Percentiles rank a stretch among this genome's conserved stretches.
phyloP scores from a whole-genome alignment of 73 alveolate species.

The Tetrahymena elliotti region DNA sequence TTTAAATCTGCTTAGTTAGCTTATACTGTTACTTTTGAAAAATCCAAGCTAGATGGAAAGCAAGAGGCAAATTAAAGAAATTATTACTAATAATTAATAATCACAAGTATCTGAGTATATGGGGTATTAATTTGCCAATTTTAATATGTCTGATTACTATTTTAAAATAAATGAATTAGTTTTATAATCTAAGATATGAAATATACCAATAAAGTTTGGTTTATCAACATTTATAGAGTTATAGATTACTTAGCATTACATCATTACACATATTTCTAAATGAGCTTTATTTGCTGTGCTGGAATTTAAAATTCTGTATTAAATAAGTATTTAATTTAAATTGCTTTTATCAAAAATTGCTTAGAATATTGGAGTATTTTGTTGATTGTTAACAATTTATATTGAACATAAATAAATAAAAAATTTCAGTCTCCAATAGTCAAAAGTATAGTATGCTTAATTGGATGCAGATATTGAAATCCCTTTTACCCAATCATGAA shows the following conservation, averaged over 20 bases:
- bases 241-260: not conserved
- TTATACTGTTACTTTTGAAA: not conserved
- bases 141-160: not conserved
- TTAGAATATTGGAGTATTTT: not conserved
- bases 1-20: not conserved
- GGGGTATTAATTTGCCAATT: not conserved
- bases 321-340: not conserved
- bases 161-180: not conserved
- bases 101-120: not conserved
- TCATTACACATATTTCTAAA: not conserved
- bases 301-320: not conserved
- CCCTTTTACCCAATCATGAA: not conserved
- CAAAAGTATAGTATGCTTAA: not conserved
- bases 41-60: not conserved
- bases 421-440: not conserved
- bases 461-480: not conserved
- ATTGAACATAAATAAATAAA: not conserved
- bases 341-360: not conserved
- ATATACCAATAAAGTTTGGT: not conserved
- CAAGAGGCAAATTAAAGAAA: not conserved
- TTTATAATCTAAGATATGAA: not conserved
- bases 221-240: not conserved
- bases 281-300: not conserved
- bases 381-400: not conserved
- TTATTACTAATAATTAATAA: not conserved